Percentiles rank a stretch among this genome's conserved stretches.
Conservation (phyloP, 176 grass and related monocot species). For the sorghum (Sorghum bicolor) region Sorghum_bicolor_NCBIv3 NC_012878.2:46994501-46995000, state of each 20-base stretch:
- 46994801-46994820: not conserved
- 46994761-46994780: not conserved
- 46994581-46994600: conserved; percentile 27
- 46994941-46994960: not conserved
- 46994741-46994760: not conserved
- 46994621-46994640: conserved; percentile 50
- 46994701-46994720: not conserved
- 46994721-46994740: not conserved
- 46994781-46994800: not conserved
- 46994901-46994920: not conserved
- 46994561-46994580: conserved; percentile 12
- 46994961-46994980: not conserved
- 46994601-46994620: conserved; percentile 24
- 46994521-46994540: conserved; percentile 12
- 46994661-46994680: not conserved
- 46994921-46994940: not conserved
- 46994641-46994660: conserved; percentile 23
- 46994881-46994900: not conserved
- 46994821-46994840: conserved; percentile 1
- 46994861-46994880: not conserved
- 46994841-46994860: not conserved
- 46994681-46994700: not conserved
- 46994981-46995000: not conserved
- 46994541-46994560: conserved; percentile 12
- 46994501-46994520: conserved; percentile 34